Conservation (phyloP, 2,329 filamentous ascomycete species). For the Phymatotrichopsis omnivora region DNA sequence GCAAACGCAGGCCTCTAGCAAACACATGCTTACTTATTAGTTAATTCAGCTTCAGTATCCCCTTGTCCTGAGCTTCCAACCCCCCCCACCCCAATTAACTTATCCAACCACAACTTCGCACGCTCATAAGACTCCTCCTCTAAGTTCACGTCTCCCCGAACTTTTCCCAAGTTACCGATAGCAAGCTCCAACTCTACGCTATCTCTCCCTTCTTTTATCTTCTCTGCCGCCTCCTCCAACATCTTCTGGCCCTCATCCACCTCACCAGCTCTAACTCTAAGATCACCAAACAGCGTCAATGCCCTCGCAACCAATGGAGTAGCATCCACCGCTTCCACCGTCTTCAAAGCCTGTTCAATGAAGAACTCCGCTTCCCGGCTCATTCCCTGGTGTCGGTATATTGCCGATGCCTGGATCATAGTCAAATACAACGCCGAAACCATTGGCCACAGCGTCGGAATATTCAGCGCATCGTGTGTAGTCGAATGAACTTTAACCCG, state of each 20-base stretch:
- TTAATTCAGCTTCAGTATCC: constrained; percentile 44
- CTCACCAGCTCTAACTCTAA: constrained; percentile 43
- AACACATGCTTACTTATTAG: constrained; percentile 38
- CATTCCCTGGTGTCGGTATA: constrained; percentile 76
- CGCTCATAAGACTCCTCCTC: constrained; percentile 43
- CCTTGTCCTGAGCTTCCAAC: constrained; percentile 38
- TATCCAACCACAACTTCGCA: constrained; percentile 40
- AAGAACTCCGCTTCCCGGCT: constrained; percentile 84
- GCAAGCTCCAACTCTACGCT: constrained; percentile 45
- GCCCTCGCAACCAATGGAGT: constrained; percentile 44
- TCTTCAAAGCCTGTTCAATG: constrained; percentile 68
- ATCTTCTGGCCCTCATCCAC: constrained; percentile 45
- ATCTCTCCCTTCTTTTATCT: constrained; percentile 45
- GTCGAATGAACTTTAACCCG: constrained; percentile 36
- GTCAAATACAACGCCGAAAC: constrained; percentile 63
- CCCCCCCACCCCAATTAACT: constrained; percentile 33
- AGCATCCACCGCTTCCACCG: constrained; percentile 59
- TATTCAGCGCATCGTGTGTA: constrained; percentile 41
- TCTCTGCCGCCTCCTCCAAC: constrained; percentile 47
- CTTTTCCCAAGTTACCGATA: constrained; percentile 45
- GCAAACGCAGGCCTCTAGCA: no score
- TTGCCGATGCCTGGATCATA: constrained; percentile 60
- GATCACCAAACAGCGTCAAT: constrained; percentile 40
- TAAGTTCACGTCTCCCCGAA: constrained; percentile 40
- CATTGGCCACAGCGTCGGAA: constrained; percentile 68